Base-by-base conservation (phyloP, 805 yeast genomes). In the Hanseniaspora mollemarum region DNA sequence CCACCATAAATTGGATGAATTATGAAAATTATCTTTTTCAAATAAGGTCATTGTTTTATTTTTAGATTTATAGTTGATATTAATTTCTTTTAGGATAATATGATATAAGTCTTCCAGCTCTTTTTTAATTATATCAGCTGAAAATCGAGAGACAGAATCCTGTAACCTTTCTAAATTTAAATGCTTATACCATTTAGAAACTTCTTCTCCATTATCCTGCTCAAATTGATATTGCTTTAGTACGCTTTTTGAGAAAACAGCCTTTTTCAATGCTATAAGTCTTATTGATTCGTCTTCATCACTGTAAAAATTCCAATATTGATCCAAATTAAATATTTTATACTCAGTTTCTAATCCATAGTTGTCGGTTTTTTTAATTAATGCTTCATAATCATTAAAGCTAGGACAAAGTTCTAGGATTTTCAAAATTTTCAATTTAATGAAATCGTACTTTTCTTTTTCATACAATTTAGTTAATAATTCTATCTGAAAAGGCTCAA, bases 191-290 rank as follows among this genome's bases (percentile, higher is more conserved):
- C 18, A 4, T 19, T 19, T 19, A 15, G 29, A 15, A 3, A 48
- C 22, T 18, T 26, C 4, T 19, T 28, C 22, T 10, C 40, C 45
- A 10, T 26, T 18, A 13, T 48, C 51, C n/a, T 40, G 39, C 15
- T 48, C 51, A 48, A 48, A 48, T 26, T 48, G 51, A 19, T 48
- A 48, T 35, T 39, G 43, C 26, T 48, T 48, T 21, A 48, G 32
- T 2, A 16, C 4, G 15, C 24, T 25, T 15, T 21, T 40, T 9
- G 19, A 38, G 3, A 25, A 36, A 12, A 48, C 19, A 16, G 51
- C 45, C 9, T 48, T 40, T 16, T 48, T 48, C 18, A 48, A 33
- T 13, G 45, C 31, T 1, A 48, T 32, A 16, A 48, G 19, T 48
- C 51, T 48, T n/a, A 32, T 13, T 13, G 45, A 24, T 26, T 39